Evolutionary conservation across 345 rosid genomes (phyloP).

Genomic region (Citrus sinensis): DVS_A1.0 CM039164.1:587501-588000

Average conservation of each 20-base stretch:
- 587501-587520: constrained; percentile 94
- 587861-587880: neutral
- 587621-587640: constrained; percentile 79
- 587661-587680: constrained; percentile 91
- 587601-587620: constrained; percentile 77
- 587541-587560: constrained; percentile 97
- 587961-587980: neutral
- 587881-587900: neutral
- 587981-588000: neutral
- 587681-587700: constrained; percentile 92
- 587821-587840: constrained; percentile 94
- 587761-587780: constrained; percentile 88
- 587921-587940: neutral
- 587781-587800: constrained; percentile 78
- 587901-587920: neutral
- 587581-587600: constrained; percentile 67
- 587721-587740: constrained; percentile 99
- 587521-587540: constrained; percentile 94
- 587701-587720: constrained; percentile 91
- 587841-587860: constrained; percentile 68
- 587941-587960: neutral
- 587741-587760: constrained; percentile 99
- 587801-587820: constrained; percentile 95
- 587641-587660: constrained; percentile 84
- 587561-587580: constrained; percentile 82